Evolutionary conservation across 371 early-diverging fungal species (phyloP).

Genomic region (Choanephora cucurbitarum): DNA sequence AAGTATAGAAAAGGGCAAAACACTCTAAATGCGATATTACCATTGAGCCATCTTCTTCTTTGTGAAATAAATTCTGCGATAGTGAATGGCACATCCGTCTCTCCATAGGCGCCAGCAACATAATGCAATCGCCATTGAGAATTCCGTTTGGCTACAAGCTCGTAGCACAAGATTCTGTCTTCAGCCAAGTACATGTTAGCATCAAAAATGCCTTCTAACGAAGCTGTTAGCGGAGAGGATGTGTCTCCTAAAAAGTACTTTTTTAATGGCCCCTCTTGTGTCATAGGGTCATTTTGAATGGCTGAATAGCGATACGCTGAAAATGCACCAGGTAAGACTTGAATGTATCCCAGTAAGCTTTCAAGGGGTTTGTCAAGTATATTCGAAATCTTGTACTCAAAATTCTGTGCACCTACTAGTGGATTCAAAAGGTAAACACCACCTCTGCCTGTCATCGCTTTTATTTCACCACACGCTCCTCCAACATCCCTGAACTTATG

Average conservation of each 20-base stretch:
- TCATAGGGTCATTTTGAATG: slow-evolving; percentile 58
- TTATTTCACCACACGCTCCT: slow-evolving; percentile 95
- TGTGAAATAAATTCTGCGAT: slow-evolving; percentile 81
- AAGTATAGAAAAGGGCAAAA: no score
- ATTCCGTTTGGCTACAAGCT: slow-evolving; percentile 75
- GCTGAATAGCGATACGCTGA: slow-evolving; percentile 88
- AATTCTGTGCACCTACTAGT: slow-evolving; percentile 88
- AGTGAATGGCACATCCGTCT: slow-evolving; percentile 83
- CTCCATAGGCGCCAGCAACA: slow-evolving; percentile 71
- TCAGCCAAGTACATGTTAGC: slow-evolving; percentile 84
- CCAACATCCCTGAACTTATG: slow-evolving; percentile 78
- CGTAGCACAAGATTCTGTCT: slow-evolving; percentile 89
- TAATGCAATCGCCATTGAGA: slow-evolving; percentile 69
- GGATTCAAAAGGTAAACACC: slow-evolving; percentile 68
- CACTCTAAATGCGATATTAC: slow-evolving; percentile 82
- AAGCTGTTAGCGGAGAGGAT: slow-evolving; percentile 4
- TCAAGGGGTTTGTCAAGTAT: slow-evolving; percentile 94
- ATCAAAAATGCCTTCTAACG: slow-evolving; percentile 51
- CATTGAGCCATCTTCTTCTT: slow-evolving; percentile 94
- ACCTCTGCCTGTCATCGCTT: slow-evolving; percentile 83
- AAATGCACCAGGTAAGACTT: slow-evolving; percentile 89
- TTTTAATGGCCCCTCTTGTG: slow-evolving; percentile 70
- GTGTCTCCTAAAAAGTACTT: slow-evolving; percentile 89
- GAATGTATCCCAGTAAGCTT: slow-evolving; percentile 86
- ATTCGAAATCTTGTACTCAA: slow-evolving; percentile 92